These are phyloP conservation scores for Tetragonia tetragonoides DNA, from an alignment of 148 eudicot species.

Conservation along the genomic window DNA sequence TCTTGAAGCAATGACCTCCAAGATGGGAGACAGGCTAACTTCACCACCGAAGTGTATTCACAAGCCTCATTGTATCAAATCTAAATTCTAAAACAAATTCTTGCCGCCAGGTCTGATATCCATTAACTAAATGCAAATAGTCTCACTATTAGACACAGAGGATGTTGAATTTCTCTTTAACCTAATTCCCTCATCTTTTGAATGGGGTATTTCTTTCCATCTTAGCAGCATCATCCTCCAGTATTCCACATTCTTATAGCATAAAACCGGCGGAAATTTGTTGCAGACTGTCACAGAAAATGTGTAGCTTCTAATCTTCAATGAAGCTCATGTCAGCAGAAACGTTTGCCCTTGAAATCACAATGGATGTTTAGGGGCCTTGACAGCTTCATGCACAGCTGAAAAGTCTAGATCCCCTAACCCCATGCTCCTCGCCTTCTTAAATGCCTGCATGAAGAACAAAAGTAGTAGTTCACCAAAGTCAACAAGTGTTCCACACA, in stretches of 20 bases:
- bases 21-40: too few species aligned
- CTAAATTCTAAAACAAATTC: too few species aligned
- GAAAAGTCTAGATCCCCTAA: constrained; percentile 92
- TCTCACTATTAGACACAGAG: too few species aligned
- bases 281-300: background rate
- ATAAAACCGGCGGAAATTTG: background rate
- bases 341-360: constrained; percentile 16
- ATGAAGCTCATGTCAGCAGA: background rate
- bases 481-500: background rate
- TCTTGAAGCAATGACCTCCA: too few species aligned
- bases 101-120: too few species aligned
- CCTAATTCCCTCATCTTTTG: too few species aligned
- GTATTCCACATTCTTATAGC: background rate
- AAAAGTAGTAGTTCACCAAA: background rate
- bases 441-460: constrained; percentile 58
- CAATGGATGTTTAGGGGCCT: constrained; percentile 38
- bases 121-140: too few species aligned
- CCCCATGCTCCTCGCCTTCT: constrained; percentile 88
- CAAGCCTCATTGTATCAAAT: too few species aligned
- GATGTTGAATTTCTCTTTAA: too few species aligned
- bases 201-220: too few species aligned
- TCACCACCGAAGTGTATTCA: too few species aligned
- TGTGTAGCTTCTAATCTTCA: background rate
- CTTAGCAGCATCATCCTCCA: background rate
- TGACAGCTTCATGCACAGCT: constrained; percentile 79